Evolutionary conservation across 768 basidiomycete species (phyloP).

Genomic region (Mycena latifolia): DNA sequence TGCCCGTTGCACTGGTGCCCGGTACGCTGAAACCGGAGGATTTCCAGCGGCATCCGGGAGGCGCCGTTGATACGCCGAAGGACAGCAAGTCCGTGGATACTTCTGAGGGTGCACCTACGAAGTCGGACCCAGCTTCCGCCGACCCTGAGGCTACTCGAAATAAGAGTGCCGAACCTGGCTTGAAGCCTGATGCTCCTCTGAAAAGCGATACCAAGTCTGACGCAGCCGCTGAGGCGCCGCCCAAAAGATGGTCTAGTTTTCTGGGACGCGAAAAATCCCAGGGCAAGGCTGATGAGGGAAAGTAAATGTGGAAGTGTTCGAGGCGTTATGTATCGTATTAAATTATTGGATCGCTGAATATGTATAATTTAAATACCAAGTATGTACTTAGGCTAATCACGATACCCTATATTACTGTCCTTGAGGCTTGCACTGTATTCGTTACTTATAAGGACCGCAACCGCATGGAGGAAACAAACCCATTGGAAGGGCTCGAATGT

Average conservation of each 20-base stretch:
- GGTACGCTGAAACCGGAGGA: constrained; percentile 70
- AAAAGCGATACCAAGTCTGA: neutral
- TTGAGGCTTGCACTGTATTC: too few species aligned
- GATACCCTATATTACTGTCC: too few species aligned
- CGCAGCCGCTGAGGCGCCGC: neutral
- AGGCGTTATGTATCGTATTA: too few species aligned
- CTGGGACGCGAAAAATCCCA: neutral
- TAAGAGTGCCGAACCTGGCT: neutral
- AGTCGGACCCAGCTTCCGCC: too few species aligned
- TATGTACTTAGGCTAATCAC: too few species aligned
- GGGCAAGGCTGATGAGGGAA: neutral
- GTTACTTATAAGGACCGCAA: too few species aligned
- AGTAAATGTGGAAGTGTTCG: neutral
- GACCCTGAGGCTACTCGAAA: neutral
- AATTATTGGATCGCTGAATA: too few species aligned
- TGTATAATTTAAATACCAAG: too few species aligned
- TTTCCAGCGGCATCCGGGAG: constrained; percentile 32
- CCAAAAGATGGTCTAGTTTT: constrained; percentile 1
- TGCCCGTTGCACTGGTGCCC: constrained; percentile 82
- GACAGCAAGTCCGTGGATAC: neutral
- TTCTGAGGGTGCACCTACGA: too few species aligned
- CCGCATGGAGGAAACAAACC: too few species aligned
- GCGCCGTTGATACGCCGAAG: constrained; percentile 21
- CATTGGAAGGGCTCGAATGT: too few species aligned
- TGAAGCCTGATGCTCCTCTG: neutral